A percentile compares a stretch with the other conserved stretches of the same genome.
phyloP scores from a whole-genome alignment of 306 rosid genomes.

The Vigna trinervia region DNA sequence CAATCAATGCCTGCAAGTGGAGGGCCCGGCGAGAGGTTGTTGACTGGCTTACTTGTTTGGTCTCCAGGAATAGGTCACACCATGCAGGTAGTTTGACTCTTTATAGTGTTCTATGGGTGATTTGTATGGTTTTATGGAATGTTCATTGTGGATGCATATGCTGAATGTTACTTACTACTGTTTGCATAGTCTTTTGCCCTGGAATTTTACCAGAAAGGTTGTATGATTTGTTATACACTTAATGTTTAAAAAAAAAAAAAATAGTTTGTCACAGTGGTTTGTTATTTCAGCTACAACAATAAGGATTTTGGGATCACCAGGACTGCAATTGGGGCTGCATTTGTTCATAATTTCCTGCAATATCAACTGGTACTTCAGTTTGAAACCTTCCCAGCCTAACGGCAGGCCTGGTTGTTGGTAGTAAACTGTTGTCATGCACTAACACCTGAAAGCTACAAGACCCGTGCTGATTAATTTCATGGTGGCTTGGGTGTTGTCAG shows the following conservation, averaged over 20 bases:
- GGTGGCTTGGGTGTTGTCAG: background rate
- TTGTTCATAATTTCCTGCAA: background rate
- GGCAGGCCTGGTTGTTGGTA: slow-evolving; percentile 5
- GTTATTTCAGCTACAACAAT: background rate
- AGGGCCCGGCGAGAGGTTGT: slow-evolving; percentile 85
- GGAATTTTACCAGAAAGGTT: slow-evolving; percentile 16
- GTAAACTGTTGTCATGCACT: background rate
- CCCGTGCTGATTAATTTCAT: background rate
- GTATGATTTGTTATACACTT: background rate
- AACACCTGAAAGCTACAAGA: background rate
- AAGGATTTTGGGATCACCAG: background rate
- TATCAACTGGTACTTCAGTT: background rate
- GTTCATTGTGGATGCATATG: slow-evolving; percentile 1
- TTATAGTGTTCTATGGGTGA: background rate
- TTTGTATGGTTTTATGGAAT: background rate
- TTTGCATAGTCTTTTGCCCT: slow-evolving; percentile 9
- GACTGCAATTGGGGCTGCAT: background rate
- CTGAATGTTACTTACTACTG: background rate
- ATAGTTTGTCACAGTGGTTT: background rate
- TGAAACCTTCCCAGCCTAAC: background rate
- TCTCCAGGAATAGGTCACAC: slow-evolving; percentile 43
- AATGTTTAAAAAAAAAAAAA: background rate
- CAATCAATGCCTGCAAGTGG: slow-evolving; percentile 63
- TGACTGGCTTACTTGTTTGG: slow-evolving; percentile 74
- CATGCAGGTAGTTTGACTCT: slow-evolving; percentile 40